Conservation (phyloP, 352 stramenopile genomes). For the Pythium coloratum region DNA sequence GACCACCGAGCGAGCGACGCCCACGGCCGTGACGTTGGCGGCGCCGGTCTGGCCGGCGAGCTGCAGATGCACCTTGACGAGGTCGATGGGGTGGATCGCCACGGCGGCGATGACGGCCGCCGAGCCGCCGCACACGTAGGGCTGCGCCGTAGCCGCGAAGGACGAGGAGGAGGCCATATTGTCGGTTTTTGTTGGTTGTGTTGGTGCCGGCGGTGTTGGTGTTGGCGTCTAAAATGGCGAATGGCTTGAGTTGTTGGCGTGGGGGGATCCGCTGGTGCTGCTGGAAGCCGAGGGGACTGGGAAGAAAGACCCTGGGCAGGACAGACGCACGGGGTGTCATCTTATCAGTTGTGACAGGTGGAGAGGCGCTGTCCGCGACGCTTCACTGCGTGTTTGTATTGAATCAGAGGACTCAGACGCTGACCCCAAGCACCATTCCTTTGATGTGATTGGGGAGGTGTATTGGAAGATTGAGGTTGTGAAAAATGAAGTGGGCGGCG, state of each 20-base stretch:
- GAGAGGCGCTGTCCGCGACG: background rate
- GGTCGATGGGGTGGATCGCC: constrained; percentile 89
- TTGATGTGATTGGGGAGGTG: background rate
- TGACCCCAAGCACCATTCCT: constrained; percentile 20
- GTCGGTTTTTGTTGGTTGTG: too few species aligned
- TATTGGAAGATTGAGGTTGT: constrained; percentile 12
- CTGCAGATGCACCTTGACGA: constrained; percentile 91
- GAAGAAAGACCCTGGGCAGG: too few species aligned
- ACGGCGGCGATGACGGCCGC: constrained; percentile 73
- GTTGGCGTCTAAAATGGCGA: constrained; percentile 5
- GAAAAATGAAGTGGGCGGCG: background rate
- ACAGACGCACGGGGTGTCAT: background rate
- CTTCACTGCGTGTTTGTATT: constrained; percentile 12
- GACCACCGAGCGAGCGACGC: constrained; percentile 78
- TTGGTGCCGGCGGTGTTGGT: background rate
- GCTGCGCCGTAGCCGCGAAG: constrained; percentile 59
- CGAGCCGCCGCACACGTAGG: constrained; percentile 78
- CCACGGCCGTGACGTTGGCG: constrained; percentile 69
- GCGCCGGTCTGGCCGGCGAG: constrained; percentile 77
- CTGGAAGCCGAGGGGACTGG: background rate
- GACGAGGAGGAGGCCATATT: constrained; percentile 40
- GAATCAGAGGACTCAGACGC: constrained; percentile 25
- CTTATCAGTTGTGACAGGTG: constrained; percentile 21
- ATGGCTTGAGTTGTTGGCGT: constrained; percentile 6
- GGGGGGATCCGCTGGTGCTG: background rate